Evolutionary conservation across 2,329 filamentous ascomycete species (phyloP).

Genomic region (Fusarium sp.): DNA sequence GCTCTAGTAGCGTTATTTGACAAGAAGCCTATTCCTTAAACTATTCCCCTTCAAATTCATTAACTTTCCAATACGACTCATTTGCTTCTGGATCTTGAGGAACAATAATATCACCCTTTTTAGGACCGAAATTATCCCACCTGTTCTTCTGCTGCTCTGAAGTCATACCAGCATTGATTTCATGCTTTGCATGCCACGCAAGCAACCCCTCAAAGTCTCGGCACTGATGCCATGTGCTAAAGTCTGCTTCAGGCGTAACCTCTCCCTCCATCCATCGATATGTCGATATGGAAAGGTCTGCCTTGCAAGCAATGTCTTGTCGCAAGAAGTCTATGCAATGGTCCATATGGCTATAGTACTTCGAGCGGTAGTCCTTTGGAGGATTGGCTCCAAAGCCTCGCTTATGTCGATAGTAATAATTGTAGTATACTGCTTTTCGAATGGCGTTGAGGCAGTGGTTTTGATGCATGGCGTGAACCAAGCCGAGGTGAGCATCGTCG

Average conservation of each 20-base stretch:
- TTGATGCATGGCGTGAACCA: conserved; percentile 8
- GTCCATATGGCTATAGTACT: not conserved
- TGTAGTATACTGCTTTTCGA: conserved; percentile 3
- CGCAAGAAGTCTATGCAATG: conserved; percentile 2
- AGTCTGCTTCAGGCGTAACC: conserved; percentile 1
- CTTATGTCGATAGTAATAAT: conserved; percentile 4
- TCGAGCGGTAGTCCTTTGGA: not conserved
- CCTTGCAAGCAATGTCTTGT: conserved; percentile 5
- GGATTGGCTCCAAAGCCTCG: conserved; percentile 1
- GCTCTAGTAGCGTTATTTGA: too few relatives aligned
- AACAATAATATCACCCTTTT: not conserved
- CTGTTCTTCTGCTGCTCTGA: not conserved
- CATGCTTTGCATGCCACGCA: not conserved
- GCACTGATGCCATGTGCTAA: conserved; percentile 5
- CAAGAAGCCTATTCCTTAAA: too few relatives aligned
- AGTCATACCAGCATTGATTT: not conserved
- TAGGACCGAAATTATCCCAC: not conserved
- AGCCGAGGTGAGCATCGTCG: not conserved
- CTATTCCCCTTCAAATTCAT: not conserved
- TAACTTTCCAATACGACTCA: not conserved
- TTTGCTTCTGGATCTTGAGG: not conserved
- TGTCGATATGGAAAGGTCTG: conserved; percentile 2
- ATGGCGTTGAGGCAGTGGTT: conserved; percentile 4
- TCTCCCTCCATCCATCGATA: conserved; percentile 8
- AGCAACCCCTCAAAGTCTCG: conserved; percentile 1